phyloP scores from a whole-genome alignment of 257 asterid species.

The Plantago elongata region DNA sequence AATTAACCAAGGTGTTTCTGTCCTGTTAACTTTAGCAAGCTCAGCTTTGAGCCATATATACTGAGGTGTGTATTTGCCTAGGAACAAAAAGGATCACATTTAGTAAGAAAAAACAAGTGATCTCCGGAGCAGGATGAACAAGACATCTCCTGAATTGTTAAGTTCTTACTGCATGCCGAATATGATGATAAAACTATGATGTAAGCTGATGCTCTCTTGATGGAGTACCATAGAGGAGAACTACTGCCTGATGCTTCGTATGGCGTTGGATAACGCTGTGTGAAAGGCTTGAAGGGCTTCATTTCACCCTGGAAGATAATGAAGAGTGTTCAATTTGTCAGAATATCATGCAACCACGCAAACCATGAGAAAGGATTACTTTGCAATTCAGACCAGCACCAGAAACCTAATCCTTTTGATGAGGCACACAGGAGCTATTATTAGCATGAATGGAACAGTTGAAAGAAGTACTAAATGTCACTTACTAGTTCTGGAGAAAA shows the following conservation, averaged over 20 bases:
- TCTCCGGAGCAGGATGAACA: background rate
- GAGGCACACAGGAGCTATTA: no score
- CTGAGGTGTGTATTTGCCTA: constrained; percentile 90
- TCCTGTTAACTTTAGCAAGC: constrained; percentile 70
- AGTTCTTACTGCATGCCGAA: constrained; percentile 69
- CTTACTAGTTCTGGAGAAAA: constrained; percentile 76
- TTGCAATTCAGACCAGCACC: background rate
- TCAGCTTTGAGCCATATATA: constrained; percentile 59
- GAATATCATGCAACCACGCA: no score
- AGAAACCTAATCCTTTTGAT: no score
- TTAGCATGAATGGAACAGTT: no score
- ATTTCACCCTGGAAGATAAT: constrained; percentile 69
- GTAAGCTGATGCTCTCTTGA: constrained; percentile 86
- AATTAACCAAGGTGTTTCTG: constrained; percentile 84
- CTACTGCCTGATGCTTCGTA: constrained; percentile 58
- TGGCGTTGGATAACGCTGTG: constrained; percentile 61
- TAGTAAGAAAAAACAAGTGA: background rate
- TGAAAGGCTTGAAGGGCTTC: constrained; percentile 71
- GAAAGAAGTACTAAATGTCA: background rate
- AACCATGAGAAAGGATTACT: background rate
- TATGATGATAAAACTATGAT: constrained; percentile 86
- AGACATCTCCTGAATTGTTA: background rate
- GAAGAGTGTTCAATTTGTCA: no score
- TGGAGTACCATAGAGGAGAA: constrained; percentile 75
- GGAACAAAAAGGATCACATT: background rate